phyloP scores from a whole-genome alignment of 208 protist genomes.

The Porcisia deanei region DNA sequence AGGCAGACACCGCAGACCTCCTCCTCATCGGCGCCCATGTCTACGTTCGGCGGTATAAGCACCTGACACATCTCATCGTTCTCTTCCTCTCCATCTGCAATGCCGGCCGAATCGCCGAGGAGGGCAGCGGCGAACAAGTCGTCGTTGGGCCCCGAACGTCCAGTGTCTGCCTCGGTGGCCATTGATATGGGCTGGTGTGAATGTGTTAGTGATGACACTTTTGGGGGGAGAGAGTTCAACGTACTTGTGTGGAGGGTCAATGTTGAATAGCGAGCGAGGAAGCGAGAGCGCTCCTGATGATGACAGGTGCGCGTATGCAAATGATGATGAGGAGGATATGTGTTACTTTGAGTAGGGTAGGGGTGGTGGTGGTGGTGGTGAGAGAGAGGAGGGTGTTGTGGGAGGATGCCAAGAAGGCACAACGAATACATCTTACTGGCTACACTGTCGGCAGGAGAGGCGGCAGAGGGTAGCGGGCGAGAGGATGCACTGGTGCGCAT shows the following conservation, averaged over 20 bases:
- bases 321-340: neutral
- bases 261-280: neutral
- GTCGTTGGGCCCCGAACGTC: slow-evolving; percentile 13
- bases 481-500: neutral
- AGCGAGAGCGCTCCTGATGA: neutral
- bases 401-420: neutral
- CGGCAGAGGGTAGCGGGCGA: neutral
- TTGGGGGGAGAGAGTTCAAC: neutral
- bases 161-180: slow-evolving; percentile 27
- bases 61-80: slow-evolving; percentile 36
- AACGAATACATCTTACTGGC: neutral
- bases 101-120: slow-evolving; percentile 21
- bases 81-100: slow-evolving; percentile 21
- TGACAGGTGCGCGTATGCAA: neutral
- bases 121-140: slow-evolving; percentile 22
- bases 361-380: neutral
- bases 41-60: slow-evolving; percentile 27
- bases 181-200: slow-evolving; percentile 8
- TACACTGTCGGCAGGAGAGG: neutral
- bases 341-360: too few species aligned
- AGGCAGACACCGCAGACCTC: slow-evolving; percentile 87
- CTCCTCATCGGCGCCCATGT: slow-evolving; percentile 56
- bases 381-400: neutral
- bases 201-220: slow-evolving; percentile 1
- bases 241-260: neutral